These are phyloP conservation scores for Umbilicus rupestris DNA, from an alignment of 164 flowering plant genomes.

Conservation along the genomic window DNA sequence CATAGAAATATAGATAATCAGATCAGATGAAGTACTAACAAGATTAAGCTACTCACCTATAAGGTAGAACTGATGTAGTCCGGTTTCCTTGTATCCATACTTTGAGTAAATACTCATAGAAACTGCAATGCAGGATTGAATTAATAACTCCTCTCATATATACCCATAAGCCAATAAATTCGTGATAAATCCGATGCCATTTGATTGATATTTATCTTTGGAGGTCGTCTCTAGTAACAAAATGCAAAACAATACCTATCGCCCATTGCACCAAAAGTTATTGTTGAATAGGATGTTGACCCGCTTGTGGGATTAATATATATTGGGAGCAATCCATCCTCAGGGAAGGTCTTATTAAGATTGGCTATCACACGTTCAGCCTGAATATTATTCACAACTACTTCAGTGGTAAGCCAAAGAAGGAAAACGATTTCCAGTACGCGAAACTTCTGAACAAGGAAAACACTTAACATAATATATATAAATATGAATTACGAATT, in stretches of 20 bases:
- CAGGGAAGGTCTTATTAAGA: constrained; percentile 64
- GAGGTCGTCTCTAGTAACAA: not conserved
- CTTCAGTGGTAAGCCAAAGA: not conserved
- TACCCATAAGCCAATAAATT: not conserved
- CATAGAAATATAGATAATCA: not conserved
- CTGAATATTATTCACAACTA: constrained; percentile 29
- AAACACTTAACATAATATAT: not conserved
- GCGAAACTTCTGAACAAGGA: not conserved
- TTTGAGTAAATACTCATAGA: constrained; percentile 93
- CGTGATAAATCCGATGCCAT: constrained; percentile 5
- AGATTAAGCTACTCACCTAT: constrained; percentile 37
- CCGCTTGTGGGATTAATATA: constrained; percentile 72
- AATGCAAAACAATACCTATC: constrained; percentile 54
- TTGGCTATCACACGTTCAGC: constrained; percentile 67
- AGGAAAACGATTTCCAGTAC: not conserved
- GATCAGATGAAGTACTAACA: not conserved
- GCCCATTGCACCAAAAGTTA: constrained; percentile 99
- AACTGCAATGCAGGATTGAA: constrained; percentile 41
- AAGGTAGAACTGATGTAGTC: constrained; percentile 61
- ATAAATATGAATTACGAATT: not conserved
- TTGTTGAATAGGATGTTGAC: constrained; percentile 46
- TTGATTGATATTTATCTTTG: not conserved
- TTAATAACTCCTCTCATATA: not conserved
- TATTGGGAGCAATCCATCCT: constrained; percentile 91
- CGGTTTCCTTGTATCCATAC: constrained; percentile 98